Percentiles rank a stretch among this genome's conserved stretches.
These are phyloP conservation scores for Aaosphaeria pasadenensis DNA, from an alignment of 2,329 filamentous ascomycete genomes.

Conservation along the genomic window DNA sequence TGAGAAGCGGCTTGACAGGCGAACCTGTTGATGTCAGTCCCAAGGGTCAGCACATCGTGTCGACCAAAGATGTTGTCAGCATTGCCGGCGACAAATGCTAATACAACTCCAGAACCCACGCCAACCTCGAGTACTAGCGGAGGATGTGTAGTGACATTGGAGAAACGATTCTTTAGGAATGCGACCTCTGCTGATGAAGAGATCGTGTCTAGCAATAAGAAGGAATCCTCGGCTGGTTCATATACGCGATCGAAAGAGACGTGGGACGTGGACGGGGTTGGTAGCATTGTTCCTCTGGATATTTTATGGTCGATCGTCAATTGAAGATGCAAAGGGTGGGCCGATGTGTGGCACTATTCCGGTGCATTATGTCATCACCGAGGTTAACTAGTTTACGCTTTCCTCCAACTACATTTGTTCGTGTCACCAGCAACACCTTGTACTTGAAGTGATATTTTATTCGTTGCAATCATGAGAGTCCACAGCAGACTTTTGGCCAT, in stretches of 20 bases:
- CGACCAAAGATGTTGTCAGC: slow-evolving; percentile 69
- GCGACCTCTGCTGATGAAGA: slow-evolving; percentile 65
- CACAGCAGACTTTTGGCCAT: slow-evolving; percentile 28
- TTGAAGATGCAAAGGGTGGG: no score
- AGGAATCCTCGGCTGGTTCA: slow-evolving; percentile 95
- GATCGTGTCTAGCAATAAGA: slow-evolving; percentile 86
- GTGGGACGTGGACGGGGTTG: slow-evolving; percentile 90
- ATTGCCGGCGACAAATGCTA: slow-evolving; percentile 81
- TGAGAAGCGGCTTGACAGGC: slow-evolving; percentile 73
- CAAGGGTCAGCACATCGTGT: slow-evolving; percentile 66
- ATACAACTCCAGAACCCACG: slow-evolving; percentile 88
- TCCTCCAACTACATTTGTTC: not conserved
- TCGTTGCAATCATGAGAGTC: slow-evolving; percentile 23
- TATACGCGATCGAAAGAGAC: slow-evolving; percentile 87
- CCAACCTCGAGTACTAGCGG: slow-evolving; percentile 79
- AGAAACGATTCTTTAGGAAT: slow-evolving; percentile 67
- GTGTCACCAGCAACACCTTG: not conserved
- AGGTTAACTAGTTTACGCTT: slow-evolving; percentile 2
- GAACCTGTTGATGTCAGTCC: slow-evolving; percentile 80
- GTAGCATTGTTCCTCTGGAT: slow-evolving; percentile 62
- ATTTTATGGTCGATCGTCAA: no score
- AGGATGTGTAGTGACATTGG: slow-evolving; percentile 17
- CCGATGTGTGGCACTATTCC: not conserved
- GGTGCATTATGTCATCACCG: slow-evolving; percentile 3
- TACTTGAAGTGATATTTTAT: not conserved